Base-by-base conservation (phyloP, 768 basidiomycete species). In the Kwoniella sp. region DNA sequence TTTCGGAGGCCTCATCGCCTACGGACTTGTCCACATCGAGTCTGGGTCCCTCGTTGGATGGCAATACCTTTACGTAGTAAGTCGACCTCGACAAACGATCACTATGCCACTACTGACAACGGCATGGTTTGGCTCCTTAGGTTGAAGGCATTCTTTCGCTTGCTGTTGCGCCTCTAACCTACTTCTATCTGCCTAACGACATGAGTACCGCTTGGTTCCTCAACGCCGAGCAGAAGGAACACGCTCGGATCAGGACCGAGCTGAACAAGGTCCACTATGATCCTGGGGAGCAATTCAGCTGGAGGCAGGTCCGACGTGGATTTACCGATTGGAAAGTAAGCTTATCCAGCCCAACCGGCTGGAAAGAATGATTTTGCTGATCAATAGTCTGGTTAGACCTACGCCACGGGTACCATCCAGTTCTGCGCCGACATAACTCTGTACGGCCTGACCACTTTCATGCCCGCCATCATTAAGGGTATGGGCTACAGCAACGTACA, bases 1-100 rank as follows among this genome's bases (percentile, higher is more conserved):
- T 3, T 67, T 67, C 50, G 66, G 66, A n/a, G 91, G 91, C n/a
- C 82, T 92, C 50, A 85, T 92, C 45, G 90, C 91, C 0, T 92
- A 89, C 68, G 91, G 90, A 0, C 82, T 92, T 8, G 88, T 90
- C 71, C 84, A 90, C 70, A 78, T 88, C 30, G 74, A 82, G 11
- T 82, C 86, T 63, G 68, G 68, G 0, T 53, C 54, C 20, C 55
- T 71, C 8, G 65, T 59, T 13, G 73, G 73, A 4, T 74, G 70
- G 70, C 73, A 74, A 61, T 71, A 60, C 29, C 64, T 74, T 12
- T 73, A 66, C 55, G 45, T 73, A 12, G 68, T 73, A 47, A 17
- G 41, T 9, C 41, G 20, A 20, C 41, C 20, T 1, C 54, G 2
- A 8, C 41, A 17, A 7, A 3, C 41, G 41, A 20, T 3, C 3